Base-by-base conservation (phyloP, 208 protist species). In the Dictyostelium gargantuum region DNA sequence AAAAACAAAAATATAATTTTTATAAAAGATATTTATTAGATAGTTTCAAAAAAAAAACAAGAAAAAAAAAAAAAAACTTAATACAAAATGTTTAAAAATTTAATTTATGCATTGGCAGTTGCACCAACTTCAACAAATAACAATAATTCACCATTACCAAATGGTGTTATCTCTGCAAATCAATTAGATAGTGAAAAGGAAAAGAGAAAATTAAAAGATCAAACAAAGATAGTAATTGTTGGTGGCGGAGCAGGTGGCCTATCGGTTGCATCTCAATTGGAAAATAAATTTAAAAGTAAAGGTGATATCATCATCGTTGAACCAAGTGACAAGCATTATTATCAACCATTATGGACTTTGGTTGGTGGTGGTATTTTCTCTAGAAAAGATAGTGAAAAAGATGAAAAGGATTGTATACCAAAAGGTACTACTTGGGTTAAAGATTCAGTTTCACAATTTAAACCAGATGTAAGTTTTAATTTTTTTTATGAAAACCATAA, bases 311-410 rank as follows among this genome's bases (percentile, higher is more conserved):
- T 48, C 42, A 84, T 96, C 23, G 46, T 96, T 32, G 95, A 96
- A 63, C 93, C 93, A 84, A 48, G 32, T 26, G 32, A 79, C 5
- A 74, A 93, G 50, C 95, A 96, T 93, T 96, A 95, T 21, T 96
- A 96, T 70, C 95, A 96, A 91, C 94, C 95, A 38, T 73, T 82
- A 21, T 96, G 94, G 94, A 96, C 93, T 26, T 93, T 96, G 66
- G 93, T 95, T n/a, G 94, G 95, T 54, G 94, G 85, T 29, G 94
- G 93, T 72, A 85, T 95, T 4, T 80, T 95, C 32, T 54, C 77
- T 19, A 94, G 79, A 42, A 50, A 48, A 10, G 29, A 68, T 0
- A 85, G 74, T 35, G 52, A 38, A n/a, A 91, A 32, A 19, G 23
- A 93, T 84, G 44, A 79, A 54, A 72, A 38, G 17, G 63, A 84